Evolutionary conservation across 352 stramenopile genomes (phyloP).

Genomic region (Phytophthora fragariaefolia): DNA sequence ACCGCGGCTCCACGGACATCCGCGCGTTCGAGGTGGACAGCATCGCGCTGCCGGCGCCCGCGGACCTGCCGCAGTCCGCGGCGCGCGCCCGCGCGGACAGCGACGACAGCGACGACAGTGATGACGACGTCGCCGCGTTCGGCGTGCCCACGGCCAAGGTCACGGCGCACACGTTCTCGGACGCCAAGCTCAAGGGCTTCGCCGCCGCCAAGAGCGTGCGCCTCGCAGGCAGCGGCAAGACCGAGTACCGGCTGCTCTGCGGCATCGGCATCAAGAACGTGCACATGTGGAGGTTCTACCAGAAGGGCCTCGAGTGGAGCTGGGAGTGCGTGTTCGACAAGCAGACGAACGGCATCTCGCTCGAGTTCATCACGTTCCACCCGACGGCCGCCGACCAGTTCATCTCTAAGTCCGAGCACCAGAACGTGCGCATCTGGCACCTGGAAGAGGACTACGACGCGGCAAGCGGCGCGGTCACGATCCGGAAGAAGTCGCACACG

Average conservation of each 20-base stretch:
- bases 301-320: constrained; percentile 49
- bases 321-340: constrained; percentile 91
- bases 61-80: constrained; percentile 20
- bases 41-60: constrained; percentile 62
- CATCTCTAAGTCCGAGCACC: constrained; percentile 88
- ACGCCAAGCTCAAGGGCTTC: constrained; percentile 88
- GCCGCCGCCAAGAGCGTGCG: constrained; percentile 75
- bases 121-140: constrained; percentile 34
- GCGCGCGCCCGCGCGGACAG: constrained; percentile 21
- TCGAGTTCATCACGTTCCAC: constrained; percentile 84
- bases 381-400: constrained; percentile 58
- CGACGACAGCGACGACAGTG: constrained; percentile 45
- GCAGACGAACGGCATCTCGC: constrained; percentile 85
- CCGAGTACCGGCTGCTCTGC: constrained; percentile 81
- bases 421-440: constrained; percentile 86
- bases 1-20: constrained; percentile 88
- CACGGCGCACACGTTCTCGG: constrained; percentile 74
- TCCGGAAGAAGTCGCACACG: constrained; percentile 74
- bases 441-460: constrained; percentile 64
- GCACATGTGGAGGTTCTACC: constrained; percentile 87
- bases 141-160: constrained; percentile 57
- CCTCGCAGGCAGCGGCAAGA: constrained; percentile 46
- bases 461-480: constrained; percentile 33
- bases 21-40: constrained; percentile 84
- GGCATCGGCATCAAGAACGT: constrained; percentile 90